Evolutionary conservation across 2,329 filamentous ascomycete species (phyloP).

Genomic region (Nemania bipapillata): DNA sequence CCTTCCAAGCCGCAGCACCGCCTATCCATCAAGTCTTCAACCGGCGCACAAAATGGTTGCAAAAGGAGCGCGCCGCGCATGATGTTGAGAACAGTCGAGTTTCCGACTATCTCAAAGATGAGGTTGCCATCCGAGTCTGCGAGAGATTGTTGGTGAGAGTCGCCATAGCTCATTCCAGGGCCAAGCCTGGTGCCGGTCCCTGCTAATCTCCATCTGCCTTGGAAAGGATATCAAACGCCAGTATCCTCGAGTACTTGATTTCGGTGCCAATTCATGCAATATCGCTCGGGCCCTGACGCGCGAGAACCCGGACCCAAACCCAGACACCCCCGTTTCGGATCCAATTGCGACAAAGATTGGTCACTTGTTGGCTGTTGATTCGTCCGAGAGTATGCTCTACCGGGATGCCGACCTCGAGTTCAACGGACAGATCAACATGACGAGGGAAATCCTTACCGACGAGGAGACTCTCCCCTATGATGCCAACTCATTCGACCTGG

Average conservation of each 20-base stretch:
- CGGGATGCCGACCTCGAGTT: conserved; percentile 80
- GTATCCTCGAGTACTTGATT: conserved; percentile 85
- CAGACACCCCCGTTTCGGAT: conserved; percentile 62
- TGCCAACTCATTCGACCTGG: conserved; percentile 83
- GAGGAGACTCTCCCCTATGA: conserved; percentile 81
- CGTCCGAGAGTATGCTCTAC: conserved; percentile 79
- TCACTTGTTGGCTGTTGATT: conserved; percentile 82
- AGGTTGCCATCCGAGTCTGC: conserved; percentile 84
- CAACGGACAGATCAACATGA: conserved; percentile 77
- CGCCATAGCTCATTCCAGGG: not conserved
- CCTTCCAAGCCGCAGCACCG: conserved; percentile 78
- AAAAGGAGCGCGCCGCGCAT: conserved; percentile 85
- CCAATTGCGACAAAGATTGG: conserved; percentile 77
- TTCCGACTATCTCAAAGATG: conserved; percentile 92
- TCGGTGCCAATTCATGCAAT: conserved; percentile 96
- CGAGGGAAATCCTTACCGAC: conserved; percentile 77
- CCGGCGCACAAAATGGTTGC: conserved; percentile 83
- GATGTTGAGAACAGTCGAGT: conserved; percentile 77
- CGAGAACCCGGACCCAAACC: conserved; percentile 72
- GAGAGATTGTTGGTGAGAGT: conserved; percentile 75
- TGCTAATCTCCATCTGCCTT: conserved; percentile 12
- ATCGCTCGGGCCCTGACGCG: conserved; percentile 83
- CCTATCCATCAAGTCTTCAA: conserved; percentile 93
- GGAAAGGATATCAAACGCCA: conserved; percentile 82
- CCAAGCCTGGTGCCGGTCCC: conserved; percentile 47